A percentile compares a stretch with the other conserved stretches of the same genome.
phyloP scores from a whole-genome alignment of 257 asterid species.

The Nicotiana sylvestris region DNA sequence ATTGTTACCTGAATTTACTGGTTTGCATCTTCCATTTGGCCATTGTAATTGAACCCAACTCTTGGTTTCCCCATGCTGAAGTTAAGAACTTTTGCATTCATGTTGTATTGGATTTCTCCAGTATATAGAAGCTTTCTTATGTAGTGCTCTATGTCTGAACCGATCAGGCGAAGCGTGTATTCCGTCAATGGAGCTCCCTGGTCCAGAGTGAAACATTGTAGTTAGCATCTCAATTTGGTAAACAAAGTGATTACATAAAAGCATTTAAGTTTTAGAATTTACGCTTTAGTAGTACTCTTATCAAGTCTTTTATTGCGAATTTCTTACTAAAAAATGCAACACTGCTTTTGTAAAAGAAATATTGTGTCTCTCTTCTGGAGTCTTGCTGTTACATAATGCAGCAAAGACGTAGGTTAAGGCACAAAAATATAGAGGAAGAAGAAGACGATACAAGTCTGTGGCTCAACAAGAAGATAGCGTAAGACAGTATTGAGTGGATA shows the following conservation, averaged over 20 bases:
- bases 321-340: no score
- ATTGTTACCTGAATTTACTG: slow-evolving; percentile 12
- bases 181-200: slow-evolving; percentile 93
- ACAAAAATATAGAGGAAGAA: not conserved
- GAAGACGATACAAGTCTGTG: not conserved
- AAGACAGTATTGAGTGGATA: not conserved
- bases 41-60: slow-evolving; percentile 65
- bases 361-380: no score
- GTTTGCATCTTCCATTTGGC: slow-evolving; percentile 39
- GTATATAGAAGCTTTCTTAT: slow-evolving; percentile 70
- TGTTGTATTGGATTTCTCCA: slow-evolving; percentile 79
- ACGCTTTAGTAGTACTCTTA: not conserved
- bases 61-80: slow-evolving; percentile 98
- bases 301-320: no score
- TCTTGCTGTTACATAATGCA: not conserved
- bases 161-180: slow-evolving; percentile 85
- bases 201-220: slow-evolving; percentile 10
- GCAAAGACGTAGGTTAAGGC: not conserved
- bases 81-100: slow-evolving; percentile 83
- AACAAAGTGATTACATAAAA: not conserved
- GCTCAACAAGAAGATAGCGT: not conserved
- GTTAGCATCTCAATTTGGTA: not conserved
- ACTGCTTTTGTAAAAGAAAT: no score
- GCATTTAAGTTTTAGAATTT: not conserved
- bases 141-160: slow-evolving; percentile 83